These are phyloP conservation scores for Ophiostoma sp. DNA, from an alignment of 2,329 filamentous ascomycete species.

Conservation along the genomic window DNA sequence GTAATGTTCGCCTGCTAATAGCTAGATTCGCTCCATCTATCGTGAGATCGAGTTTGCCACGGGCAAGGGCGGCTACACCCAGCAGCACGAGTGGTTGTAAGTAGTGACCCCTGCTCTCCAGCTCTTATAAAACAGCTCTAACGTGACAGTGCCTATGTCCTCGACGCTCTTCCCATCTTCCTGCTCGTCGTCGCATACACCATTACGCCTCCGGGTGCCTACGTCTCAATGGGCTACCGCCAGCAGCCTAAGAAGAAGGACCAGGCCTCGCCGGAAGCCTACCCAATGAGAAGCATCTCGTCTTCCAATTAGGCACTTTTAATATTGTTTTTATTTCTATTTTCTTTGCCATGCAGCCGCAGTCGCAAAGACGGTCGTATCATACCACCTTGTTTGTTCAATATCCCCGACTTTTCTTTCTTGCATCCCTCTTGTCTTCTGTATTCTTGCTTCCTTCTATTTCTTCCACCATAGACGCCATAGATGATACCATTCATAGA, in stretches of 20 bases:
- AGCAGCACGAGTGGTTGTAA: constrained; percentile 31
- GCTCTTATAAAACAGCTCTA: constrained; percentile 6
- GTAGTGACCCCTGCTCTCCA: constrained; percentile 19
- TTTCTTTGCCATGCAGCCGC: no score
- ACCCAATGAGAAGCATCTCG: constrained; percentile 14
- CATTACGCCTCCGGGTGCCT: constrained; percentile 33
- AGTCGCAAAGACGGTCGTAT: not conserved
- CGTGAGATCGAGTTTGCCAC: constrained; percentile 33
- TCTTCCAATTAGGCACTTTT: not conserved
- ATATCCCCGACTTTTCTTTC: not conserved
- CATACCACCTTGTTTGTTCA: not conserved
- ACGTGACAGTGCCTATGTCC: constrained; percentile 28
- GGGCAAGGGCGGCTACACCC: constrained; percentile 29
- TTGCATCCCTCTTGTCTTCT: not conserved
- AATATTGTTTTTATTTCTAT: no score
- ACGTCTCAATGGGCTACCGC: constrained; percentile 34
- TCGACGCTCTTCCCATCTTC: constrained; percentile 35
- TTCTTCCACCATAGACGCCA: not conserved
- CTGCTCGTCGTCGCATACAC: constrained; percentile 31
- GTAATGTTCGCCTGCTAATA: not conserved
- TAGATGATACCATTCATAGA: not conserved
- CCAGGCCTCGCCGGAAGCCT: constrained; percentile 2
- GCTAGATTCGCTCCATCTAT: constrained; percentile 31
- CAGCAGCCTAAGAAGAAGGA: constrained; percentile 27
- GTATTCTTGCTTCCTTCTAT: not conserved